phyloP scores from a whole-genome alignment of 2,329 filamentous ascomycete genomes.

The Sarocladium oryzae region DNA sequence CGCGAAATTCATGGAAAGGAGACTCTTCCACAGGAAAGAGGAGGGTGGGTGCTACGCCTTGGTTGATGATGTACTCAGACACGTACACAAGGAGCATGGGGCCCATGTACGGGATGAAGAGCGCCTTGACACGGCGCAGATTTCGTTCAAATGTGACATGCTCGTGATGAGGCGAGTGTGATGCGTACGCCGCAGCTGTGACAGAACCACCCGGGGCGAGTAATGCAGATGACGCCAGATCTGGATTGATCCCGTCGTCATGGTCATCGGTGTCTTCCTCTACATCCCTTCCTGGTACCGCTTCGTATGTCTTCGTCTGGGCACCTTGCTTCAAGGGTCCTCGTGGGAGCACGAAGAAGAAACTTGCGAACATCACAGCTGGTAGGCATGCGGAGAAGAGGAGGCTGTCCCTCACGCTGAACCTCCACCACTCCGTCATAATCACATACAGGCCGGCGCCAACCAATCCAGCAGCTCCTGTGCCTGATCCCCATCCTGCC shows the following conservation, averaged over 20 bases:
- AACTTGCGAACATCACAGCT: conserved; percentile 74
- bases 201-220: conserved; percentile 37
- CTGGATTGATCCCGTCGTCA: conserved; percentile 16
- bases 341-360: conserved; percentile 73
- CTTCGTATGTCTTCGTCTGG: conserved; percentile 44
- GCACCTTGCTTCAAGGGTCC: conserved; percentile 51
- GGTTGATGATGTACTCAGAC: conserved; percentile 96
- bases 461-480: conserved; percentile 79
- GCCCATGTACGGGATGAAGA: conserved; percentile 81
- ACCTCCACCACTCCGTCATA: conserved; percentile 71
- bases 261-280: conserved; percentile 26
- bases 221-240: conserved; percentile 41
- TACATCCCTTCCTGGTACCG: conserved; percentile 37
- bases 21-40: conserved; percentile 73
- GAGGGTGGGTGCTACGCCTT: conserved; percentile 83
- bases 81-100: conserved; percentile 89
- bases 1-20: conserved; percentile 75
- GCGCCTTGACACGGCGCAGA: conserved; percentile 57
- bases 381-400: conserved; percentile 75
- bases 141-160: conserved; percentile 27
- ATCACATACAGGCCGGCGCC: conserved; percentile 85
- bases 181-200: conserved; percentile 31
- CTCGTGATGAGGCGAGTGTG: neutral
- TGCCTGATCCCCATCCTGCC: conserved; percentile 88
- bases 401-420: conserved; percentile 68